A percentile compares a stretch with the other conserved stretches of the same genome.
These are phyloP conservation scores for Fusarium verrucosum DNA, from an alignment of 2,329 filamentous ascomycete genomes.

Conservation along the genomic window DNA sequence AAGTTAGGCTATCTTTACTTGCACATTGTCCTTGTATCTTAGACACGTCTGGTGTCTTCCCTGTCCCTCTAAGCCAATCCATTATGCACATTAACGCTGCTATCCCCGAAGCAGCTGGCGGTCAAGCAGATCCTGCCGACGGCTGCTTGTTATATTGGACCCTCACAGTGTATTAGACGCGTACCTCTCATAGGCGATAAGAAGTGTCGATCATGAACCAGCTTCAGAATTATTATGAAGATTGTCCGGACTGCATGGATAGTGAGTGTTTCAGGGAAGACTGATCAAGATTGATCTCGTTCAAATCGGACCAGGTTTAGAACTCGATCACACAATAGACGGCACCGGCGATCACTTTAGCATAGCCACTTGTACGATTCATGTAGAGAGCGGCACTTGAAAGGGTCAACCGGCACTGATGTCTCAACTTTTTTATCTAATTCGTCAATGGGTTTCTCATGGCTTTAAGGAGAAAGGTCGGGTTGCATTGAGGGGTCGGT, in stretches of 20 bases:
- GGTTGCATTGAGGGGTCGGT: not conserved
- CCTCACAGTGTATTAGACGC: conserved; percentile 29
- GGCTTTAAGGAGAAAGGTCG: not conserved
- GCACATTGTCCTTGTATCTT: too few relatives aligned
- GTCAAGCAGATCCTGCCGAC: conserved; percentile 8
- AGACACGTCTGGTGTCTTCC: too few relatives aligned
- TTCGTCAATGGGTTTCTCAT: not conserved
- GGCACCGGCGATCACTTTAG: not conserved
- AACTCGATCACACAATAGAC: not conserved
- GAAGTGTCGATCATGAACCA: conserved; percentile 13
- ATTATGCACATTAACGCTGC: not conserved
- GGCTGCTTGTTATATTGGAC: conserved; percentile 1
- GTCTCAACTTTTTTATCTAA: not conserved
- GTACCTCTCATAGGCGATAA: conserved; percentile 14
- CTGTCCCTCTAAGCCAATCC: too few relatives aligned
- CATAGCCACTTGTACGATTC: not conserved
- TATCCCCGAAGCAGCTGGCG: conserved; percentile 6
- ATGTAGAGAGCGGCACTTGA: not conserved
- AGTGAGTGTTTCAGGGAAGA: conserved; percentile 15
- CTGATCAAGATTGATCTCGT: conserved; percentile 17
- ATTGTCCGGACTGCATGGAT: conserved; percentile 16
- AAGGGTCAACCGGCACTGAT: not conserved
- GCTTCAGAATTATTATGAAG: conserved; percentile 14
- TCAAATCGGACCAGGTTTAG: not conserved
- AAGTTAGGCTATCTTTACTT: too few relatives aligned